Base-by-base conservation (phyloP, 2,329 filamentous ascomycete genomes). In the Penicillium sp. region DNA sequence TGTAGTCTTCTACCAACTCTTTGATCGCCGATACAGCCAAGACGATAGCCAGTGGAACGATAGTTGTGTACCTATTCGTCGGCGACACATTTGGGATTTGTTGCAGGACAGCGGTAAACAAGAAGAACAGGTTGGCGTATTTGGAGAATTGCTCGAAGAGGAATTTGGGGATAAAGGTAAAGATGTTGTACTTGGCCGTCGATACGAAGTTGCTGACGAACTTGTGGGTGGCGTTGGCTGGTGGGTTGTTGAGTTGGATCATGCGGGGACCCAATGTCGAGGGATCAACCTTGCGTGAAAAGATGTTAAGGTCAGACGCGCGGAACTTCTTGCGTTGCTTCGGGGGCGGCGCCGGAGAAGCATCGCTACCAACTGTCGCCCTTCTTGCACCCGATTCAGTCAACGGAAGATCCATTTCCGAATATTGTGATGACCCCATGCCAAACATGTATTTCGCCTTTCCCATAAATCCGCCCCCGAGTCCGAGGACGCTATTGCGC, bases 71-170 rank as follows among this genome's bases (percentile, higher is more conserved):
- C 74, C 82, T 84, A 76, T 97, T 97, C 10, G 94, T 99, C 8
- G 95, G 94, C 34, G 92, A 96, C 58, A 99, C 87, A 62, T 89
- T 87, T 23, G 94, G 94, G 58, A 99, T 96, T 73, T 99, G 94
- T 78, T 99, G 94, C 44, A 99, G 79, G 39, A 85, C 87, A 16
- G 94, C 92, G 37, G 94, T 99, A 75, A 99, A 97, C 72, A 99
- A 84, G 88, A 99, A 99, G 80, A 99, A 99, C 69, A 99, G 77
- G 76, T 99, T 99, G 79, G 94, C 94, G 75, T 97, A 96, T 80
- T 97, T 99, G 58, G 92, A 97, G 77, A 99, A 99, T 72, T 99
- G 94, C 74, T 99, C 94, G 73, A 93, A 91, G 54, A 99, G 80
- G 76, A 99, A 99, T 75, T 99, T 99, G 48, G 94, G 94, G 18